Percentiles rank a stretch among this genome's conserved stretches.
Evolutionary conservation across 306 rosid species (phyloP).

Genomic region (Begonia fuchsioides): DNA sequence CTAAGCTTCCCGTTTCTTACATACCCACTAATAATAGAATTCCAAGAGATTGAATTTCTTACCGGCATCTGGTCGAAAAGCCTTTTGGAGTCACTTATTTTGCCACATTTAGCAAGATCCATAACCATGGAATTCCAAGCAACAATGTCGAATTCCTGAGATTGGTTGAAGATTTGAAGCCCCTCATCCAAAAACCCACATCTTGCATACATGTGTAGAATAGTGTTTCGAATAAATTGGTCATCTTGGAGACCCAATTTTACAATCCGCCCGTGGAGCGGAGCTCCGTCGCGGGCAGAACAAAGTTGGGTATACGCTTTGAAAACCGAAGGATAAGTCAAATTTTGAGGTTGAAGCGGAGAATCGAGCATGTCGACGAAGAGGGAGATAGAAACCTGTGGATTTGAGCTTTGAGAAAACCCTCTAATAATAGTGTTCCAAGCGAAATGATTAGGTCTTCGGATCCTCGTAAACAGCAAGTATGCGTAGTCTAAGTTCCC

Average conservation of each 20-base stretch:
- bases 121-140: conserved; percentile 74
- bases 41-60: conserved; percentile 59
- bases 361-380: conserved; percentile 58
- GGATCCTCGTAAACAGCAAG: conserved; percentile 36
- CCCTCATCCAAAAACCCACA: conserved; percentile 60
- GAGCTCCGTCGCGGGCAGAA: conserved; percentile 45
- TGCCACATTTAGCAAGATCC: conserved; percentile 64
- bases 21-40: conserved; percentile 68
- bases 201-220: conserved; percentile 52
- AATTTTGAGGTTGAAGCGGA: conserved; percentile 28
- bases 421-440: conserved; percentile 80
- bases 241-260: conserved; percentile 49
- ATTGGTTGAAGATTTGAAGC: conserved; percentile 30
- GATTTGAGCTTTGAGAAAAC: conserved; percentile 58
- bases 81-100: conserved; percentile 43
- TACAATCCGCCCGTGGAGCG: conserved; percentile 67
- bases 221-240: conserved; percentile 37
- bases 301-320: conserved; percentile 68
- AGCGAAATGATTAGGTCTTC: conserved; percentile 39
- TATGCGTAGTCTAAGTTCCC: conserved; percentile 68
- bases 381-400: conserved; percentile 40
- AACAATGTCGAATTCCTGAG: conserved; percentile 36
- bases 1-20: conserved; percentile 54
- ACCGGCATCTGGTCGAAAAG: conserved; percentile 48
- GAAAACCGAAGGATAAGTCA: conserved; percentile 79